Conservation (phyloP, 352 stramenopile genomes). For the Phytophthora litchii region DNA sequence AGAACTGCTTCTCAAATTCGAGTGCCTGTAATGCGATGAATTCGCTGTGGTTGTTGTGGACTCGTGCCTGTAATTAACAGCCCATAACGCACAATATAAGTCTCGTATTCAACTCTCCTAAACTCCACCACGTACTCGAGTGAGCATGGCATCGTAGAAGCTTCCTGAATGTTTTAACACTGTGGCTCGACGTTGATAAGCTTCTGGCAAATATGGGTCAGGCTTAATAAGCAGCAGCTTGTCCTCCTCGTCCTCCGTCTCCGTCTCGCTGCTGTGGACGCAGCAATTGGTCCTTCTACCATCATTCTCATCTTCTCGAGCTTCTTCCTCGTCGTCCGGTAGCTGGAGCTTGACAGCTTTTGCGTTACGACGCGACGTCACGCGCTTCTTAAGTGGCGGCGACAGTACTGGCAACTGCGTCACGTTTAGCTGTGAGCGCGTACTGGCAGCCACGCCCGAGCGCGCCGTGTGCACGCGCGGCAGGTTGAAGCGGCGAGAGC, state of each 20-base stretch:
- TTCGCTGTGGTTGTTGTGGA: slow-evolving; percentile 69
- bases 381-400: slow-evolving; percentile 57
- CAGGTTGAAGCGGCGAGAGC: slow-evolving; percentile 20
- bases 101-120: slow-evolving; percentile 15
- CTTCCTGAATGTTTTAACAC: slow-evolving; percentile 47
- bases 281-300: slow-evolving; percentile 12
- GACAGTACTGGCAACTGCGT: slow-evolving; percentile 44
- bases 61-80: slow-evolving; percentile 42
- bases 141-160: slow-evolving; percentile 71
- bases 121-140: slow-evolving; percentile 39
- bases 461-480: slow-evolving; percentile 27
- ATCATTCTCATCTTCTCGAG: slow-evolving; percentile 24
- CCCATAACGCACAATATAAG: slow-evolving; percentile 5
- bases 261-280: slow-evolving; percentile 16
- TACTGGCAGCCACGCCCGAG: slow-evolving; percentile 39
- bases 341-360: slow-evolving; percentile 48
- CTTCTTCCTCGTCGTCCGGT: slow-evolving; percentile 31
- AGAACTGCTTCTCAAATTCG: slow-evolving; percentile 51
- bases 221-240: slow-evolving; percentile 47
- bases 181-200: slow-evolving; percentile 42
- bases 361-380: slow-evolving; percentile 37
- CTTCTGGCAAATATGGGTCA: slow-evolving; percentile 54
- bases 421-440: slow-evolving; percentile 31
- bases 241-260: slow-evolving; percentile 30
- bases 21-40: slow-evolving; percentile 72